Evolutionary conservation across 1,139 yeast species (phyloP), one percentile per base, ranked within the genome.

Genomic region (Suhomyces panamericanus): DNA sequence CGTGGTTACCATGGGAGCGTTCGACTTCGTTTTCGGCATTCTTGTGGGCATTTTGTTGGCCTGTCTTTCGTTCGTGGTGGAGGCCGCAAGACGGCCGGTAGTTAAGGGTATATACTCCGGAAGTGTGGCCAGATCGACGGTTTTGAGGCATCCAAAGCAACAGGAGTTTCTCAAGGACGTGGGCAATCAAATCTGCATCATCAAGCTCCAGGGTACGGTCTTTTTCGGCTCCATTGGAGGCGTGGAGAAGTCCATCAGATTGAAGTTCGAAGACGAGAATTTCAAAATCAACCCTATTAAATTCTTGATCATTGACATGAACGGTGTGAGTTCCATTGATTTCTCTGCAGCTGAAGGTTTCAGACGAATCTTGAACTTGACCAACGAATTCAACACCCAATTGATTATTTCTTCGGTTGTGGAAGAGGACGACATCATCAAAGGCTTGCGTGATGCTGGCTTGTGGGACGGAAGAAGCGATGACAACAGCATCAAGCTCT

Each of bases 321-420:
- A 85, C 51, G 83, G 86, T 32, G 96, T 93, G 24, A 75, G 83
- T 10, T 84, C 87, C 35, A 81, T 93, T 55, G 99, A 93, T 64
- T 93, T 87, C 57, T 87, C 96, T 32, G 98, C 98, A 0, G 96
- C 97, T 6, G 99, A 93, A 64, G 96, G 98, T 0, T 88, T 93
- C 62, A 82, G 91, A 55, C 75, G 97, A 54, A 86, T 95, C 51
- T 82, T 88, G 60, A 85, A 95, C 51, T 76, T 89, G 55, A 71
- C 90, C 16, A 81, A 80, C 49, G 84, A 86, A 20, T 85, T 81
- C 52, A 75, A 75, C 43, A 86, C 95, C 17, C 86, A 80, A 53
- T 69, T 93, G 60, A 77, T 91, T 24, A 77, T 93, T 35, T 85
- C 96, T 1, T 87, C 96, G 1, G 91, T 91, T 15, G 57, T 60